These are phyloP conservation scores for Ganoderma resinaceum DNA, from an alignment of 1,284 basidiomycete species.

Conservation along the genomic window DNA sequence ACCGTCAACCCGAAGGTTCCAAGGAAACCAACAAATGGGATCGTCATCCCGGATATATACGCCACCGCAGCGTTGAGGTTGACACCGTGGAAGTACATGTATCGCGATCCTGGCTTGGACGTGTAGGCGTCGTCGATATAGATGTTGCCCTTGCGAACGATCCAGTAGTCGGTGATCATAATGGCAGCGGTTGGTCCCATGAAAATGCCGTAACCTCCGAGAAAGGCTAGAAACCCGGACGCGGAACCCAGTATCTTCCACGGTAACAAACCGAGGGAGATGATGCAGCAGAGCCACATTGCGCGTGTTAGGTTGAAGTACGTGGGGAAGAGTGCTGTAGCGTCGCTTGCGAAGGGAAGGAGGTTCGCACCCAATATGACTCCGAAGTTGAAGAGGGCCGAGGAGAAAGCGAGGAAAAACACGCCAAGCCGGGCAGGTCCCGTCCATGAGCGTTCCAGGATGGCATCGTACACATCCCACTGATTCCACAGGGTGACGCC, in stretches of 20 bases:
- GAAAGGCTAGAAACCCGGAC: conserved; percentile 37
- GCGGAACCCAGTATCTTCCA: conserved; percentile 43
- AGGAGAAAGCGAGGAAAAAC: conserved; percentile 52
- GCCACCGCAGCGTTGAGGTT: conserved; percentile 36
- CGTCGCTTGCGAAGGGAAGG: conserved; percentile 38
- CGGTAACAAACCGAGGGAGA: conserved; percentile 49
- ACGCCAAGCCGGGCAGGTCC: conserved; percentile 42
- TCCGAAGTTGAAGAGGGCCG: conserved; percentile 51
- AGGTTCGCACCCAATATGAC: conserved; percentile 49
- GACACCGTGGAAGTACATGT: conserved; percentile 38
- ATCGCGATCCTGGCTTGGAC: conserved; percentile 30
- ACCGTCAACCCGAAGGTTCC: conserved; percentile 33
- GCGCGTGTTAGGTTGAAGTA: conserved; percentile 54
- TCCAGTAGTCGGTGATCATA: conserved; percentile 40
- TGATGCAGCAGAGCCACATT: conserved; percentile 49
- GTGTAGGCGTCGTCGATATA: conserved; percentile 33
- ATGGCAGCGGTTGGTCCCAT: conserved; percentile 39
- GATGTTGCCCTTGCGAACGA: conserved; percentile 37
- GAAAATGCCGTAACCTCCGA: conserved; percentile 39
- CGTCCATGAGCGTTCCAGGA: conserved; percentile 32
- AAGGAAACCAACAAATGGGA: conserved; percentile 35
- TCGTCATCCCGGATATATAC: conserved; percentile 36
- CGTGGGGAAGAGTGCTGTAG: conserved; percentile 44
- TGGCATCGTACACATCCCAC: conserved; percentile 37
- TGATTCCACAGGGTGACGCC: conserved; percentile 36